Conservation (phyloP, 1,139 yeast species). For the Candida gigantensis region DNA sequence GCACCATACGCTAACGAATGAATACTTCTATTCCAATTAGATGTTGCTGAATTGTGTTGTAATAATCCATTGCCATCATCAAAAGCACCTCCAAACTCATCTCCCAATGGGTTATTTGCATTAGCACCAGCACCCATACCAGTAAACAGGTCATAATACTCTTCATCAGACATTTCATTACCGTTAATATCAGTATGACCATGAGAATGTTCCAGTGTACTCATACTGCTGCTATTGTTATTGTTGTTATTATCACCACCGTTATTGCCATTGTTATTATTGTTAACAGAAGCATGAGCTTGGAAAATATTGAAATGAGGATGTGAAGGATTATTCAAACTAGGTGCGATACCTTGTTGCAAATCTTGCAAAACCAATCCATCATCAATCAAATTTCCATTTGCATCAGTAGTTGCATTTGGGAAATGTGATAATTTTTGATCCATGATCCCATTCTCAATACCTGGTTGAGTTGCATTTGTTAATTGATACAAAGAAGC, state of each 20-base stretch:
- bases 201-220: slow-evolving; percentile 7
- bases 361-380: slow-evolving; percentile 30
- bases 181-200: slow-evolving; percentile 16
- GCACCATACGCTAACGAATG: slow-evolving; percentile 91
- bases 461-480: slow-evolving; percentile 50
- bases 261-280: slow-evolving; percentile 14
- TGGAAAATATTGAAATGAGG: slow-evolving; percentile 19
- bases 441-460: slow-evolving; percentile 50
- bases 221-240: slow-evolving; percentile 1
- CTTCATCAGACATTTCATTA: slow-evolving; percentile 44
- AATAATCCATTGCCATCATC: slow-evolving; percentile 31
- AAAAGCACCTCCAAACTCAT: slow-evolving; percentile 32
- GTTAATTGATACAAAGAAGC: slow-evolving; percentile 87
- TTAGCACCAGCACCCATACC: slow-evolving; percentile 21
- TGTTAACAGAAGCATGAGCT: slow-evolving; percentile 21
- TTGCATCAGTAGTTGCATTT: slow-evolving; percentile 44
- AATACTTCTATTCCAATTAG: slow-evolving; percentile 87
- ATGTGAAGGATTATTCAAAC: slow-evolving; percentile 18
- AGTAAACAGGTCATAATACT: slow-evolving; percentile 46
- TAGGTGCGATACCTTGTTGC: slow-evolving; percentile 19
- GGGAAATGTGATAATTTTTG: slow-evolving; percentile 46
- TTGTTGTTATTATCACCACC: slow-evolving; percentile 6
- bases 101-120: slow-evolving; percentile 14
- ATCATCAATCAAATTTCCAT: slow-evolving; percentile 46
- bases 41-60: slow-evolving; percentile 50